Evolutionary conservation across 2,329 filamentous ascomycete species (phyloP).

Genomic region (Colletotrichum orbiculare): DNA sequence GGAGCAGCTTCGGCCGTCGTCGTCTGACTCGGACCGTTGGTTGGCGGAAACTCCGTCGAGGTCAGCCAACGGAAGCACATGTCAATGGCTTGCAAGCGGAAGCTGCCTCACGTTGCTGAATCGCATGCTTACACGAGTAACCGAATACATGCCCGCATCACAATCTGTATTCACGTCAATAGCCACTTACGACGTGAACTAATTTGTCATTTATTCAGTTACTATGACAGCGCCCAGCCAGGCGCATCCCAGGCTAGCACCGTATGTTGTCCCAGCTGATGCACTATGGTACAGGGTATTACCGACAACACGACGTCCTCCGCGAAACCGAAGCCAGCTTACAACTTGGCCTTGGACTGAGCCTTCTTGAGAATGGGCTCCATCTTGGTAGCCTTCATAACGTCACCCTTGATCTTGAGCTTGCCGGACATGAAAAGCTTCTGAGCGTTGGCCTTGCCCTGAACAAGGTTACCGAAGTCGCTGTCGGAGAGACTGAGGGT

Average conservation of each 20-base stretch:
- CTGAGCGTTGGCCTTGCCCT: slow-evolving; percentile 93
- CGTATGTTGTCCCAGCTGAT: slow-evolving; percentile 3
- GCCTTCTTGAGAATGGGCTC: slow-evolving; percentile 93
- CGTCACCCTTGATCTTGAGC: slow-evolving; percentile 96
- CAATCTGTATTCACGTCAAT: background rate
- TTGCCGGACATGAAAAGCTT: slow-evolving; percentile 98
- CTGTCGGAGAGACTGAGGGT: slow-evolving; percentile 86
- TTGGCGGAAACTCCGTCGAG: slow-evolving; percentile 19
- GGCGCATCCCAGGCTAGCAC: slow-evolving; percentile 19
- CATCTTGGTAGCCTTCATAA: slow-evolving; percentile 99
- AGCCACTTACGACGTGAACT: background rate
- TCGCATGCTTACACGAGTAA: too few species aligned
- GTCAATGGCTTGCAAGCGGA: background rate
- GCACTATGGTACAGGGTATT: slow-evolving; percentile 38
- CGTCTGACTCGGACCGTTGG: slow-evolving; percentile 28
- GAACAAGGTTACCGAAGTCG: slow-evolving; percentile 86
- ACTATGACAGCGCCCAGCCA: slow-evolving; percentile 22
- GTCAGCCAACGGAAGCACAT: slow-evolving; percentile 15
- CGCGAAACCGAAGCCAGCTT: slow-evolving; percentile 45
- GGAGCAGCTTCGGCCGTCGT: background rate
- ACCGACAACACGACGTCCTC: slow-evolving; percentile 17
- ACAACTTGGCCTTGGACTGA: slow-evolving; percentile 86
- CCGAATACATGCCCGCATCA: background rate
- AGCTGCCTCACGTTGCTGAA: background rate
- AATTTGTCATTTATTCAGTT: slow-evolving; percentile 28